Evolutionary conservation across 1,139 yeast species (phyloP), one percentile per base, ranked within the genome.

Genomic region (Hanseniaspora sp.): DNA sequence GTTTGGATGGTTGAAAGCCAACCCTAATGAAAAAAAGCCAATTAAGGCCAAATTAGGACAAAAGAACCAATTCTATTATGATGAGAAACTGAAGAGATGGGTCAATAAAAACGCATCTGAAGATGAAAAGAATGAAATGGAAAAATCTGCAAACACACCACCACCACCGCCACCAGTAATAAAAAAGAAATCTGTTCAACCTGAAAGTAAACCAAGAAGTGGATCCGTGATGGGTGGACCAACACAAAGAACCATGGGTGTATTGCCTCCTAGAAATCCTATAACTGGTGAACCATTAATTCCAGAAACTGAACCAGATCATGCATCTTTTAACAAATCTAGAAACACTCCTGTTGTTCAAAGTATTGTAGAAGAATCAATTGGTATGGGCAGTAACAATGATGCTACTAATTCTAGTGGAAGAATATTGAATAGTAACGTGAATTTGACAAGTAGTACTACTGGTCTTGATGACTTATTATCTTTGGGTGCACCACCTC

Each of bases 11-110:
- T 58, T 72, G 51, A 69, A 71, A 55, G n/a, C 48, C 9, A 73
- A 67, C 44, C 78, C 79, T 54, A 82, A 80, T 51, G 82, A 79
- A 56, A 83, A 85, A 44, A 86, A 84, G 64, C 86, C 94, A 1
- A 75, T 81, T 57, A 78, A 79, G 61, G 97, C 96, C 37, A 88
- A 92, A 62, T 71, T 92, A 58, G 98, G 98, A 9, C 88, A 85
- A 56, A 78, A 80, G 59, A 84, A 75, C 63, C 73, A 78, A 40
- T 83, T 92, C 63, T 79, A 79, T 61, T 94, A 80, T 65, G 96
- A 90, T 69, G 94, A 86, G 62, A 80, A 83, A 58, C 76, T 86
- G 63, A 83, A 84, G 64, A 76, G 95, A 63, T 92, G 96, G 96
- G 80, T 92, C 54, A 83, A 86, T 64, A 80, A 79, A 57, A 79